phyloP scores from a whole-genome alignment of 148 eudicot species.

The Drosera capensis region DNA sequence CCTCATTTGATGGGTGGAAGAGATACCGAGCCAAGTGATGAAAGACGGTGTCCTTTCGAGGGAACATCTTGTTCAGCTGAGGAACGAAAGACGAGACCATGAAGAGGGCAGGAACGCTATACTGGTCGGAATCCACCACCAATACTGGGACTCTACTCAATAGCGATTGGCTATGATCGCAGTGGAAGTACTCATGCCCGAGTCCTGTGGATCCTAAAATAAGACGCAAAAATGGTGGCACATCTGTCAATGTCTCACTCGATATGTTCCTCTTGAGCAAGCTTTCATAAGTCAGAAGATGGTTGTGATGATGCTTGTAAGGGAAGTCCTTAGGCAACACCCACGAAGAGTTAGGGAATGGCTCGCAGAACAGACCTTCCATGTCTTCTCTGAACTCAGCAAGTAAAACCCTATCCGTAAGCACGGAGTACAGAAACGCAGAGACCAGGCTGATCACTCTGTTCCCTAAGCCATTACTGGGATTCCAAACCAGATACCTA shows the following conservation, averaged over 20 bases:
- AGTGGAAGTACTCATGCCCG: conserved; percentile 44
- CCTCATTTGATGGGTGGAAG: conserved; percentile 58
- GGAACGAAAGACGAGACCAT: conserved; percentile 39
- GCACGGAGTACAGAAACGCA: conserved; percentile 59
- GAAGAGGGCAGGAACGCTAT: conserved; percentile 56
- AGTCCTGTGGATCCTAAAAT: conserved; percentile 34
- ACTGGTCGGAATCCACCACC: conserved; percentile 41
- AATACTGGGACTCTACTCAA: conserved; percentile 35
- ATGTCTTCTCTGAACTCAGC: conserved; percentile 49
- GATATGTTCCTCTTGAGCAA: conserved; percentile 2
- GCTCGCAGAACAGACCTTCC: conserved; percentile 55
- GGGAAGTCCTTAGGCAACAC: conserved; percentile 52
- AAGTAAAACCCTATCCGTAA: conserved; percentile 54
- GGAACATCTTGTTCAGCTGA: conserved; percentile 35
- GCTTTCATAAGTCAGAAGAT: conserved; percentile 24
- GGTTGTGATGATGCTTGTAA: conserved; percentile 19
- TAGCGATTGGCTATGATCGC: conserved; percentile 41
- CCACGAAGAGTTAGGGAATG: conserved; percentile 65
- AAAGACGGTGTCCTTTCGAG: conserved; percentile 44
- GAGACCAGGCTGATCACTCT: conserved; percentile 56
- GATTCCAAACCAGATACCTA: no score
- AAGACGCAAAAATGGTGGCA: conserved; percentile 29
- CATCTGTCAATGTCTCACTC: not conserved
- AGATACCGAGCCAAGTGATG: conserved; percentile 55
- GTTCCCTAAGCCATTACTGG: no score